Evolutionary conservation across 139 green algal genomes (phyloP).

Genomic region (Pleodorina starrii): DNA sequence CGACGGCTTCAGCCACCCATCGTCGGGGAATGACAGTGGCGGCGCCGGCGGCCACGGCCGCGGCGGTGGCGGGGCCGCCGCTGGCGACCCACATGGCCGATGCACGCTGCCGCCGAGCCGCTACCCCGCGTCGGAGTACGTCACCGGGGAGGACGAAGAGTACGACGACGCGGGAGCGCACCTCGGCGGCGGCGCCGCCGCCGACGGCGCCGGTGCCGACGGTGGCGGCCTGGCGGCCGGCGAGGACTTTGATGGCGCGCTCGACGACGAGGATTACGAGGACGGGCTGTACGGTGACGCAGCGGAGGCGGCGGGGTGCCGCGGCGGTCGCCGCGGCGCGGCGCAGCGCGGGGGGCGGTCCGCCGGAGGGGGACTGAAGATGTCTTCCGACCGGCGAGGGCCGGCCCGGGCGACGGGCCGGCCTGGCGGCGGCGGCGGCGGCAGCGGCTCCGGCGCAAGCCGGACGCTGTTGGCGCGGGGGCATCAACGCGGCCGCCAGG

Average conservation of each 20-base stretch:
- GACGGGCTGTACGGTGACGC: not conserved
- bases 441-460: not conserved
- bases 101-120: slow-evolving; percentile 37
- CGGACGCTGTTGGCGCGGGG: not conserved
- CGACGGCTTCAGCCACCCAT: not conserved
- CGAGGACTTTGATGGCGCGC: not conserved
- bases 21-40: slow-evolving; percentile 13
- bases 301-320: not conserved
- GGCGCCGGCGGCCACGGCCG: not conserved
- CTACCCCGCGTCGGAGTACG: slow-evolving; percentile 52
- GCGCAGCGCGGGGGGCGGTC: not conserved
- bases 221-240: not conserved
- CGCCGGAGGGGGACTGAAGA: not conserved
- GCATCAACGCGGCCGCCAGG: slow-evolving; percentile 3
- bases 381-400: not conserved
- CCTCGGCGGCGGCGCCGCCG: not conserved
- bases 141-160: slow-evolving; percentile 38
- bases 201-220: not conserved
- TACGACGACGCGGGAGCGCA: not conserved
- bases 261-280: not conserved
- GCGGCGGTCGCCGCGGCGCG: not conserved
- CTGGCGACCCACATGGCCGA: too few relatives aligned
- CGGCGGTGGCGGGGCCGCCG: not conserved
- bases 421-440: not conserved
- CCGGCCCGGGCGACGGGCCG: not conserved